Evolutionary conservation across 2,329 filamentous ascomycete species (phyloP).

Genomic region (Fusarium heterosporum): DNA sequence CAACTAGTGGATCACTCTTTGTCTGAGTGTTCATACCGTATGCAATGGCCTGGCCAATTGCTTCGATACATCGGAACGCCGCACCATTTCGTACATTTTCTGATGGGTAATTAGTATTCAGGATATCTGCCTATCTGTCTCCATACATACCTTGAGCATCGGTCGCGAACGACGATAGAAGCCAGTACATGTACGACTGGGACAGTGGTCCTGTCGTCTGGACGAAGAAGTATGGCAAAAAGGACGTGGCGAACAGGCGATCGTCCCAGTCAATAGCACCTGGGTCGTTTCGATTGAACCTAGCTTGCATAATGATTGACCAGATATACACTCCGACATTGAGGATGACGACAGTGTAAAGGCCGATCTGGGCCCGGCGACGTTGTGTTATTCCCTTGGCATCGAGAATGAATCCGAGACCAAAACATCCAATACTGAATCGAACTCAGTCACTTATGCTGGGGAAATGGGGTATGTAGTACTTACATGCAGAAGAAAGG

Average conservation of each 20-base stretch:
- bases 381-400: constrained; percentile 5
- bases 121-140: accelerated
- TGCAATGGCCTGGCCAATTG: constrained; percentile 8
- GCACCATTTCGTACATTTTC: constrained; percentile 18
- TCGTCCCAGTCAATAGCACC: constrained; percentile 21
- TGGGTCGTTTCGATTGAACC: not conserved
- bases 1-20: constrained; percentile 12
- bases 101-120: accelerated
- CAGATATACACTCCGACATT: constrained; percentile 17
- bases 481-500: constrained; percentile 29
- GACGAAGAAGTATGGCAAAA: constrained; percentile 18
- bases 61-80: constrained; percentile 17
- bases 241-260: not conserved
- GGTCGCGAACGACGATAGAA: constrained; percentile 15
- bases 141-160: constrained; percentile 6
- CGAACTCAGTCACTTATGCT: accelerated
- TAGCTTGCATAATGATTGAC: constrained; percentile 20
- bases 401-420: constrained; percentile 15
- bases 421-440: constrained; percentile 1
- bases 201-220: constrained; percentile 17
- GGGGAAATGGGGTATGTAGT: accelerated
- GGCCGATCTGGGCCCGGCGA: constrained; percentile 13
- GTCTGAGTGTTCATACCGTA: constrained; percentile 26
- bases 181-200: constrained; percentile 23
- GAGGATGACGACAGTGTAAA: constrained; percentile 8